Conservation (phyloP, 2,329 filamentous ascomycete species). For the Penicillium fuscoglaucum region DNA sequence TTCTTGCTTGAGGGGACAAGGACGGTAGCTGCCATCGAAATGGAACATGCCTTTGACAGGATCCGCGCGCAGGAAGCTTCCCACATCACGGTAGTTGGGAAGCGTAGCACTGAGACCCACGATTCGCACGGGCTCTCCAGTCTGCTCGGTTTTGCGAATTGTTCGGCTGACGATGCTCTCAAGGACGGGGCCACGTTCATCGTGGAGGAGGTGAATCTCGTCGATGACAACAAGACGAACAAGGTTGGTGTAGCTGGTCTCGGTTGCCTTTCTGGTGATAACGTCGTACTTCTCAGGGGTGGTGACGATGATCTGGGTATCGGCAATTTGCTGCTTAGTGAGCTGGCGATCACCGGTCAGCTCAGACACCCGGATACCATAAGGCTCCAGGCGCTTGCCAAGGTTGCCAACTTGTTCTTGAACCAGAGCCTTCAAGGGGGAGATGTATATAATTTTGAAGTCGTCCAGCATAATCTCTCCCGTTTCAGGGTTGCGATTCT, state of each 20-base stretch:
- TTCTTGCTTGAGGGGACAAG: conserved; percentile 92
- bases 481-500: conserved; percentile 82
- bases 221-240: conserved; percentile 95
- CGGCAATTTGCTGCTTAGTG: conserved; percentile 96
- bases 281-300: conserved; percentile 99
- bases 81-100: conserved; percentile 95
- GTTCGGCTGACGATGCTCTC: conserved; percentile 97
- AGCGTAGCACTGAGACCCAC: conserved; percentile 92
- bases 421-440: conserved; percentile 90
- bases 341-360: conserved; percentile 96
- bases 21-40: conserved; percentile 90
- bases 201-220: conserved; percentile 95
- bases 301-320: conserved; percentile 97
- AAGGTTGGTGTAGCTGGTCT: conserved; percentile 95
- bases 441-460: conserved; percentile 99
- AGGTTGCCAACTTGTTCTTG: conserved; percentile 99
- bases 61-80: conserved; percentile 90
- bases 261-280: conserved; percentile 95
- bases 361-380: conserved; percentile 91
- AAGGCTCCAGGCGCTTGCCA: conserved; percentile 83
- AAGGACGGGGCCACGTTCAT: conserved; percentile 92
- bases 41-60: conserved; percentile 85
- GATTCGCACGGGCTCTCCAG: conserved; percentile 86
- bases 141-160: conserved; percentile 89
- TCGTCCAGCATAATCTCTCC: conserved; percentile 94